Base-by-base conservation (phyloP, 2,329 filamentous ascomycete genomes). In the Penicillium sclerotigenum region DNA sequence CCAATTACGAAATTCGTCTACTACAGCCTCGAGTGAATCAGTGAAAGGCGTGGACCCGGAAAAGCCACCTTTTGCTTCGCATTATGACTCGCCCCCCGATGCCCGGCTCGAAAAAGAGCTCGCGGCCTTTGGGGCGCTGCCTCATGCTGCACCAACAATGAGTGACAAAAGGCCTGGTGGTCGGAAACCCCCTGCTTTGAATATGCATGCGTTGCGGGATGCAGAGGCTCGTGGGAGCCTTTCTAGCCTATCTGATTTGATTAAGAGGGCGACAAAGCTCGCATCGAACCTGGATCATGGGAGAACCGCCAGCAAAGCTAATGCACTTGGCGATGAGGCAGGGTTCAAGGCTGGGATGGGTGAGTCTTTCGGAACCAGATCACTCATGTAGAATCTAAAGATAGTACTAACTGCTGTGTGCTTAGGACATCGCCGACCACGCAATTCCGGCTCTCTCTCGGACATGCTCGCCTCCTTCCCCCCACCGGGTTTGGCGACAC, bases 161-260 rank as follows among this genome's bases (percentile, higher is more conserved):
- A 76, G 74, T 54, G 69, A 73, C 48, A 77, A 68, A 57, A 69
- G 72, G 37, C 74, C 73, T 20, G 65, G 67, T 18, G 68, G 64
- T 37, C 73, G 68, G 49, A 69, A 74, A 57, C 92, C 93, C 31
- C 89, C 90, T 4, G 84, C 83, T 34, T 77, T 97, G 4, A 86
- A 97, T 68, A 87, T 97, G 24, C 87, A 92, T 68, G 89, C 89
- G 4, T 89, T 96, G 4, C 83, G 86, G 61, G 86, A 88, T 49
- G 89, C 90, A 16, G 91, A 97, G 72, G 84, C 88, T 1, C 85
- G 94, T 67, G 92, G 91, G 4, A 97, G 92, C 70, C 80, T 96
- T 60, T 97, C 94, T 1, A 97, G 92, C 73, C 78, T 99, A 57
- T 89, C 92, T 0, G 94, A 97, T 71, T 78, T 99, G 58, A 97